phyloP scores from a whole-genome alignment of 2,329 filamentous ascomycete genomes.

The Biscogniauxia marginata region DNA sequence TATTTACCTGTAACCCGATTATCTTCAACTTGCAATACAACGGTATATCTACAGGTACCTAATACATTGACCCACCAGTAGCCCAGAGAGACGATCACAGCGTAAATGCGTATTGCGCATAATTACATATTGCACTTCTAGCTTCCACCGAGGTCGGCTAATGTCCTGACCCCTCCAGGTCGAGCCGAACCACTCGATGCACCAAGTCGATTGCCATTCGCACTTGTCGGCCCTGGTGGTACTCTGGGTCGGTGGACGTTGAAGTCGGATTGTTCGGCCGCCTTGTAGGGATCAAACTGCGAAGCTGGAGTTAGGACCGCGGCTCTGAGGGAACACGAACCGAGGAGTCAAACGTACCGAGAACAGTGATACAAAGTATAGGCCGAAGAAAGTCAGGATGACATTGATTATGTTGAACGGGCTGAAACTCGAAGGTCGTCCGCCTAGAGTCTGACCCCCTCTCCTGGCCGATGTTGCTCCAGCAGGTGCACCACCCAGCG shows the following conservation, averaged over 20 bases:
- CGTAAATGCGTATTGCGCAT: too few relatives aligned
- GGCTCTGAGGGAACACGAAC: not conserved
- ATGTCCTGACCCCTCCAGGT: conserved; percentile 41
- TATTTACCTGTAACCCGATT: not conserved
- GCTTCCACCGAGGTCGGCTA: conserved; percentile 49
- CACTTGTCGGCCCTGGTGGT: conserved; percentile 19
- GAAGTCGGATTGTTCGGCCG: conserved; percentile 59
- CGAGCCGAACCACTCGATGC: conserved; percentile 23
- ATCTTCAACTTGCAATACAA: not conserved
- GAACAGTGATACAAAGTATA: conserved; percentile 62
- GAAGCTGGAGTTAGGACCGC: not conserved
- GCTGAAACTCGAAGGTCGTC: conserved; percentile 32
- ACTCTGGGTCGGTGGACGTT: conserved; percentile 48
- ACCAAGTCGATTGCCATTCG: conserved; percentile 27
- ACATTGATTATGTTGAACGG: conserved; percentile 47
- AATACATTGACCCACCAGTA: too few relatives aligned
- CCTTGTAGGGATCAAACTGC: conserved; percentile 61
- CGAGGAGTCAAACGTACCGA: conserved; percentile 43
- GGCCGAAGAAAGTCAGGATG: conserved; percentile 55
- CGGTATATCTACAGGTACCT: not conserved
- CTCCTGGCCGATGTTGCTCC: conserved; percentile 14
- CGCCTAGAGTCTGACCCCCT: conserved; percentile 18
- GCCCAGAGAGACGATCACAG: too few relatives aligned
- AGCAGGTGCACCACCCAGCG: conserved; percentile 46
- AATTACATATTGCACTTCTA: conserved; percentile 10